Conservation (phyloP, 352 stramenopile species). For the Phytophthora syringae region DNA sequence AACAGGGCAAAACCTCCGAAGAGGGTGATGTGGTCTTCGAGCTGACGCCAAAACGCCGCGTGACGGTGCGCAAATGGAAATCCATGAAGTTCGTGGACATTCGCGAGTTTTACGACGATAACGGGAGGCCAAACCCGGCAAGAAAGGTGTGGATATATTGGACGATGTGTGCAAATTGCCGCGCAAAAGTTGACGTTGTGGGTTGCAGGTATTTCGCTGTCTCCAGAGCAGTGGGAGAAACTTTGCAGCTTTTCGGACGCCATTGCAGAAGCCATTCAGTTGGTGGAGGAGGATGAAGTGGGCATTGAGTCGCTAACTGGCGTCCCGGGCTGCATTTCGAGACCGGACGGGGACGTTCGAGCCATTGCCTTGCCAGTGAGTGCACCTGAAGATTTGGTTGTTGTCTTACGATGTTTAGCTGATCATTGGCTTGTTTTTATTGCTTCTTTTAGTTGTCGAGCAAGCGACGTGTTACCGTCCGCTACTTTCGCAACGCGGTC, state of each 20-base stretch:
- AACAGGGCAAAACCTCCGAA: background rate
- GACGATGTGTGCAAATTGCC: background rate
- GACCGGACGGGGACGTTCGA: conserved; percentile 42
- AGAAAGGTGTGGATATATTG: conserved; percentile 58
- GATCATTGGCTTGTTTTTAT: background rate
- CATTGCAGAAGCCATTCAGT: conserved; percentile 49
- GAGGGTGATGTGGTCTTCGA: conserved; percentile 53
- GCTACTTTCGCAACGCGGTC: conserved; percentile 54
- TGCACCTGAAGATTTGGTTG: background rate
- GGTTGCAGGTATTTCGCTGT: conserved; percentile 59
- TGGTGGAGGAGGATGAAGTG: conserved; percentile 56
- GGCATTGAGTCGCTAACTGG: conserved; percentile 37
- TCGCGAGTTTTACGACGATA: conserved; percentile 79
- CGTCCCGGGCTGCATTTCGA: conserved; percentile 38
- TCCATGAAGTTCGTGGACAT: conserved; percentile 64
- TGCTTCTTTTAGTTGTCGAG: conserved; percentile 49
- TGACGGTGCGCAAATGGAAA: conserved; percentile 71
- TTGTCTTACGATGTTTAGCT: conserved; percentile 1
- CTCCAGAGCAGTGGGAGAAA: conserved; percentile 61
- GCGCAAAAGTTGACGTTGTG: conserved; percentile 1
- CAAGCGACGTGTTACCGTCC: conserved; percentile 58
- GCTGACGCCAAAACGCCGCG: conserved; percentile 58
- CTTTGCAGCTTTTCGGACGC: conserved; percentile 42
- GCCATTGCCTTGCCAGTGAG: conserved; percentile 63
- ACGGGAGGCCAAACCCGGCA: conserved; percentile 68